Conservation (phyloP, 129 eudicot genomes). For the Flaveria ramosissima region DNA sequence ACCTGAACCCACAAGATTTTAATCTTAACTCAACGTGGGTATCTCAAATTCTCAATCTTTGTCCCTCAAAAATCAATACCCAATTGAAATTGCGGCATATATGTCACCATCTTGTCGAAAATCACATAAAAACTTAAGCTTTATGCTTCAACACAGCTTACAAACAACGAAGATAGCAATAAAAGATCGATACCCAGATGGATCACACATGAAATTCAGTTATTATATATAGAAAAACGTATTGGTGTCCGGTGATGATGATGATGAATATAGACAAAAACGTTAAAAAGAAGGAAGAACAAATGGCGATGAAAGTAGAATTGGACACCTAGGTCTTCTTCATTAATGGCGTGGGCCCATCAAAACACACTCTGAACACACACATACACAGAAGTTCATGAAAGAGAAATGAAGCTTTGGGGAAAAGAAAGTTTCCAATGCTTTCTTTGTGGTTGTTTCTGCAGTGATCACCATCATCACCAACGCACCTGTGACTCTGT, state of each 20-base stretch:
- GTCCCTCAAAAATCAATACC: slow-evolving; percentile 2
- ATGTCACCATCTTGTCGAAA: not conserved
- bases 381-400: slow-evolving; percentile 25
- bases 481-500: slow-evolving; percentile 18
- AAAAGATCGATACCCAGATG: too few relatives aligned
- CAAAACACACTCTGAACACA: slow-evolving; percentile 17
- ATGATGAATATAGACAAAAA: slow-evolving; percentile 21
- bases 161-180: too few relatives aligned
- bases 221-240: slow-evolving; percentile 14
- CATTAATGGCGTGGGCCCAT: slow-evolving; percentile 39
- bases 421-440: slow-evolving; percentile 38
- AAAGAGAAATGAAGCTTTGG: slow-evolving; percentile 39
- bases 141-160: slow-evolving; percentile 16
- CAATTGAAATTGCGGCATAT: slow-evolving; percentile 1
- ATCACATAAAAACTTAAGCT: slow-evolving; percentile 16
- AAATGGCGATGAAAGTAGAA: slow-evolving; percentile 23
- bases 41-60: slow-evolving; percentile 28
- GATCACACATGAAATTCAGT: not conserved
- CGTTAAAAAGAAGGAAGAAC: slow-evolving; percentile 30
- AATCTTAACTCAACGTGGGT: slow-evolving; percentile 23
- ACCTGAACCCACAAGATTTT: not conserved
- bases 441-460: slow-evolving; percentile 26
- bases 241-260: not conserved
- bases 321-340: slow-evolving; percentile 26
- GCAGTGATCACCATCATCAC: slow-evolving; percentile 27